Conservation (phyloP, 805 yeast genomes). For the Suhomyces emberorum region DNA sequence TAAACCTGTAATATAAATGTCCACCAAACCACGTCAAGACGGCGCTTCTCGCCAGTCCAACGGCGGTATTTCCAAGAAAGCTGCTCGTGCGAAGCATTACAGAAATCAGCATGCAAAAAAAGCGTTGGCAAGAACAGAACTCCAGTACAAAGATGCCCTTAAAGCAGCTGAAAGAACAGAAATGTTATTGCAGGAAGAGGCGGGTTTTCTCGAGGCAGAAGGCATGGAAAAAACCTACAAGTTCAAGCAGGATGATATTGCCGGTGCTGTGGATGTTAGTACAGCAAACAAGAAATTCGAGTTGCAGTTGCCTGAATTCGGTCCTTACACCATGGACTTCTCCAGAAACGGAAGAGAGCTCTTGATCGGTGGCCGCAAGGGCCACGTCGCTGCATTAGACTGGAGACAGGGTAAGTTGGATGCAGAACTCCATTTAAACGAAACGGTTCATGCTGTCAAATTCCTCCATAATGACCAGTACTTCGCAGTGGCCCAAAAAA, state of each 20-base stretch:
- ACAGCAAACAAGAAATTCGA: conserved; percentile 76
- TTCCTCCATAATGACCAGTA: conserved; percentile 89
- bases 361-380: conserved; percentile 83
- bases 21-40: not conserved
- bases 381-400: conserved; percentile 94
- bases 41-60: conserved; percentile 8
- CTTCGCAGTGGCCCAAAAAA: conserved; percentile 96
- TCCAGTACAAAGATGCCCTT: conserved; percentile 74
- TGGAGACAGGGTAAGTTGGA: conserved; percentile 85
- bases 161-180: conserved; percentile 84
- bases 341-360: conserved; percentile 85
- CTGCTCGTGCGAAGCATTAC: conserved; percentile 26
- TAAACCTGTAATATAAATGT: not conserved
- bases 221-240: conserved; percentile 92
- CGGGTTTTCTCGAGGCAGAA: conserved; percentile 88
- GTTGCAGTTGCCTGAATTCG: conserved; percentile 69
- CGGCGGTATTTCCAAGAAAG: not conserved
- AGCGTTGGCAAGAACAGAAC: conserved; percentile 64
- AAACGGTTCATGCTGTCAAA: conserved; percentile 87
- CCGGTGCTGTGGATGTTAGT: conserved; percentile 66
- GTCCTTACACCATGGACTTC: conserved; percentile 82
- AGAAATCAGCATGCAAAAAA: conserved; percentile 63
- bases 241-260: conserved; percentile 77
- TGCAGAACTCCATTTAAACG: conserved; percentile 81
- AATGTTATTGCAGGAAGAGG: conserved; percentile 75